These are phyloP conservation scores for Russula abietina DNA, from an alignment of 768 basidiomycete genomes.

Conservation along the genomic window DNA sequence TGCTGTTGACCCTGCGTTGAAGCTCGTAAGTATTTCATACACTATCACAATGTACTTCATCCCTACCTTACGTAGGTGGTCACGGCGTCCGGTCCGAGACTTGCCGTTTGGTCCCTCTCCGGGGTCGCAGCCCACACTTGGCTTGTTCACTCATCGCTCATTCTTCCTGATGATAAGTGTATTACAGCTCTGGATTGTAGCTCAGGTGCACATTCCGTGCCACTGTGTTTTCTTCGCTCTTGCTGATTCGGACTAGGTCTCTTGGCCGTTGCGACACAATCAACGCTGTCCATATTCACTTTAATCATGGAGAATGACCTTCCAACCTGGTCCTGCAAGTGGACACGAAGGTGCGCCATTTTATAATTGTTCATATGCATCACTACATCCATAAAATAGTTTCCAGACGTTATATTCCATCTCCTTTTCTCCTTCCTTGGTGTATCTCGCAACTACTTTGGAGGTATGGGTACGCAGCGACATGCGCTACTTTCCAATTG, in stretches of 20 bases:
- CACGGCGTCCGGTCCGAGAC: conserved; percentile 57
- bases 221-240: conserved; percentile 28
- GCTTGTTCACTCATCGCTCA: conserved; percentile 76
- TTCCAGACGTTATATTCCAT: conserved; percentile 45
- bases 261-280: conserved; percentile 60
- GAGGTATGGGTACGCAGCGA: conserved; percentile 35
- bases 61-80: conserved; percentile 46
- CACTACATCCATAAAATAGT: conserved; percentile 31
- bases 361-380: background rate
- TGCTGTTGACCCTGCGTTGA: conserved; percentile 72
- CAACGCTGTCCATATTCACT: conserved; percentile 65
- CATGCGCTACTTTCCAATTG: background rate
- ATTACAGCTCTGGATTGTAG: conserved; percentile 66
- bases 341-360: conserved; percentile 51
- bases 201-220: conserved; percentile 47
- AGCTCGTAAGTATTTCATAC: conserved; percentile 52
- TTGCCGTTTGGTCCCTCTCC: conserved; percentile 78
- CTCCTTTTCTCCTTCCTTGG: conserved; percentile 70
- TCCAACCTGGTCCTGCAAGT: conserved; percentile 77
- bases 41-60: background rate
- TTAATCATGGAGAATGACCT: conserved; percentile 76
- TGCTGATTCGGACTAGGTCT: conserved; percentile 45
- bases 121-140: conserved; percentile 57
- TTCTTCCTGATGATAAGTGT: conserved; percentile 48
- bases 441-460: conserved; percentile 63